Conservation (phyloP, 352 stramenopile species). For the Pythium angustatum region DNA sequence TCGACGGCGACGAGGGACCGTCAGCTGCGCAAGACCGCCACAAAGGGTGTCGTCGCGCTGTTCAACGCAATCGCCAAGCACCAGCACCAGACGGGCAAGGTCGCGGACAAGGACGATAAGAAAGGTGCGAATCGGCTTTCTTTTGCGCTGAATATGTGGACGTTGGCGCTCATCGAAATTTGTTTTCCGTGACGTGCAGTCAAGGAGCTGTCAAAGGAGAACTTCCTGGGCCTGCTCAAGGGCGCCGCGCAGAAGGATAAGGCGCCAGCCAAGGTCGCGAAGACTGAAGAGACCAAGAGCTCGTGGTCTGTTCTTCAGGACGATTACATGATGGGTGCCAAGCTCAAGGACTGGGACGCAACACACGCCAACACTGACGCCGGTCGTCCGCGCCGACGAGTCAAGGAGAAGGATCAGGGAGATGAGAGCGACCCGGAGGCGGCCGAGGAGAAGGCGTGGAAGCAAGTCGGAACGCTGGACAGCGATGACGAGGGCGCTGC, state of each 20-base stretch:
- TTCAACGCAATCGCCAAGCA: constrained; percentile 89
- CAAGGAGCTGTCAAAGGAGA: constrained; percentile 86
- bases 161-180: neutral
- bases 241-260: constrained; percentile 37
- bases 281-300: constrained; percentile 43
- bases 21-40: constrained; percentile 75
- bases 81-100: constrained; percentile 67
- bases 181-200: constrained; percentile 31
- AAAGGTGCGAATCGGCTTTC: constrained; percentile 54
- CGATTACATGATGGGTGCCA: constrained; percentile 86
- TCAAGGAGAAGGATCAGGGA: constrained; percentile 16
- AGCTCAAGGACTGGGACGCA: constrained; percentile 85
- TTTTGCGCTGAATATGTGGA: neutral
- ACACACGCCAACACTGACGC: constrained; percentile 29
- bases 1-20: constrained; percentile 65
- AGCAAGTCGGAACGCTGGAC: constrained; percentile 48
- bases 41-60: constrained; percentile 82
- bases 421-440: constrained; percentile 67
- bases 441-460: constrained; percentile 68
- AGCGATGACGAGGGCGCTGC: constrained; percentile 47
- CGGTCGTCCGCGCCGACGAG: constrained; percentile 19
- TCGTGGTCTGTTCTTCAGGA: constrained; percentile 84
- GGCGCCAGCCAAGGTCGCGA: constrained; percentile 30
- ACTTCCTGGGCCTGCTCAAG: constrained; percentile 80
- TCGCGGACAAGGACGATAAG: constrained; percentile 67